Evolutionary conservation across 345 rosid species (phyloP).

Genomic region (Cardamine resedifolia): DNA sequence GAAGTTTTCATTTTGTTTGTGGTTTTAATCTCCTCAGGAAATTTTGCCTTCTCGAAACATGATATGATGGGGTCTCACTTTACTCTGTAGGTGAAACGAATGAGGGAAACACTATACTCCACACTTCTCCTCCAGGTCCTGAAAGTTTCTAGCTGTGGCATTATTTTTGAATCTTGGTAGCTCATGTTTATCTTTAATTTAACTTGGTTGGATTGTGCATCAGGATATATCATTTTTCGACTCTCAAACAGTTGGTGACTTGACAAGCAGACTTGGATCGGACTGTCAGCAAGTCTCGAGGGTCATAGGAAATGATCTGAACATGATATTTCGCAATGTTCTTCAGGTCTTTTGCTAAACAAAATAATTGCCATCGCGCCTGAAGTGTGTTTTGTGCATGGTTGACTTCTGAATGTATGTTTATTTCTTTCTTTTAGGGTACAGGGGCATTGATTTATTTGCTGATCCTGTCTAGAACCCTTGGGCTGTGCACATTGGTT

Average conservation of each 20-base stretch:
- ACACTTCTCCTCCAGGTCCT: slow-evolving; percentile 89
- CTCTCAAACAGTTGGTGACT: slow-evolving; percentile 91
- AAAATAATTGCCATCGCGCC: slow-evolving; percentile 1
- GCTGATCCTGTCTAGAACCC: slow-evolving; percentile 79
- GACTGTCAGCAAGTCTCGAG: slow-evolving; percentile 98
- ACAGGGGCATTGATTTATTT: slow-evolving; percentile 83
- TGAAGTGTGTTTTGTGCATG: background rate
- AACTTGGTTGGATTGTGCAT: slow-evolving; percentile 25
- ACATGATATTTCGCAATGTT: slow-evolving; percentile 77
- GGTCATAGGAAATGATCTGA: slow-evolving; percentile 90
- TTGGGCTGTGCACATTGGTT: slow-evolving; percentile 73
- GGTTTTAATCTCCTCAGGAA: background rate
- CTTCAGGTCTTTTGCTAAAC: slow-evolving; percentile 64
- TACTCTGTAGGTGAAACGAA: slow-evolving; percentile 73
- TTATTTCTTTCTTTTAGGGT: slow-evolving; percentile 59
- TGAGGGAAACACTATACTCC: slow-evolving; percentile 90
- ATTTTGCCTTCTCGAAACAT: background rate
- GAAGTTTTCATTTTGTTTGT: background rate
- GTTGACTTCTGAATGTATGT: slow-evolving; percentile 27
- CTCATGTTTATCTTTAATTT: slow-evolving; percentile 19
- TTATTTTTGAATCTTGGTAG: slow-evolving; percentile 1
- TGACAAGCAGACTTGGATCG: slow-evolving; percentile 97
- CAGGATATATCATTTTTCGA: slow-evolving; percentile 96
- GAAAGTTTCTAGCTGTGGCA: slow-evolving; percentile 19
- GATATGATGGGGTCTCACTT: slow-evolving; percentile 4